Evolutionary conservation across 106 monocot genomes (phyloP), one percentile per base, ranked within the genome.

Genomic region (Dactylorhiza incarnata): DNA sequence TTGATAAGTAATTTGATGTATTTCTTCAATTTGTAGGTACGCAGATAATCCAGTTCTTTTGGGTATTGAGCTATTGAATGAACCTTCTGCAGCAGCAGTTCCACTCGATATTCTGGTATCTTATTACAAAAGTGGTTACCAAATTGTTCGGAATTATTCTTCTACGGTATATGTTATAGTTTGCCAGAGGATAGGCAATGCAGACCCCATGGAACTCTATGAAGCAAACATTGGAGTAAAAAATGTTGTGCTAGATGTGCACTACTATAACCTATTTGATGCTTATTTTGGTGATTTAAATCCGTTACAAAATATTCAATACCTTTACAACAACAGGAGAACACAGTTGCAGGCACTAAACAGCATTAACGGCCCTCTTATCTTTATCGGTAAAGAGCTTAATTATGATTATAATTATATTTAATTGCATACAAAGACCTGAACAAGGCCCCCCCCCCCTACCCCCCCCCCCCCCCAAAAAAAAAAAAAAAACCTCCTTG

Each of bases 151-250:
- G 48, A 83, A 73, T 47, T 87, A 94, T 75, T 91, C 94, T 5
- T 84, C 83, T 10, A 79, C 80, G 48, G 87, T 80, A 66, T 94
- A 87, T 87, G 91, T 94, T 55, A 84, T 94, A 78, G 47, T 89
- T 20, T 94, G 91, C 76, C 91, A 94, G 67, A 89, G 94, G 79
- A 94, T 94, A 74, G 94, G 94, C 66, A 89, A 89, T 82, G 90
- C 89, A 76, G 88, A 94, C 55, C 91, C 91, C 58, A 78, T 94
- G 45, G 94, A 94, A 69, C 85, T 94, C 45, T 90, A 81, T 78
- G 82, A 86, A 71, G 90, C 90, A 79, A 83, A 88, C 47, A 81
- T 94, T 73, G 94, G 90, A 7, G 74, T 67, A 51, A 81, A 77
- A 73, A 91, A 91, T 73, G 62, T 91, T 74, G 89, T 94, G 25